A percentile compares a stretch with the other conserved stretches of the same genome.
Evolutionary conservation across 1,284 basidiomycete species (phyloP).

Genomic region (Apiotrichum sp.): DNA sequence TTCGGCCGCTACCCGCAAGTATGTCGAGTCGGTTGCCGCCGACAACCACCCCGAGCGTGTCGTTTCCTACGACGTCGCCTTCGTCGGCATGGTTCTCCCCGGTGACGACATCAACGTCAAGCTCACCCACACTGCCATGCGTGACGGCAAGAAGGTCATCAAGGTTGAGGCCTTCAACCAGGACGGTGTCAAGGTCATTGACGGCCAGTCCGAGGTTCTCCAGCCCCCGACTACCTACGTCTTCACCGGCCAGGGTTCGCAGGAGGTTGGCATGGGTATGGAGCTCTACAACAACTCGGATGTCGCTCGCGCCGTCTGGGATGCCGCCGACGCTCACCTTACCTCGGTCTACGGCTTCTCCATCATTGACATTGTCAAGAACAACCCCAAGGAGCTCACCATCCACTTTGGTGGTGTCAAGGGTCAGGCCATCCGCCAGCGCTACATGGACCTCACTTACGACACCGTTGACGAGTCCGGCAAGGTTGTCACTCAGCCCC

Average conservation of each 20-base stretch:
- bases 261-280: slow-evolving; percentile 99
- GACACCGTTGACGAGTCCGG: slow-evolving; percentile 94
- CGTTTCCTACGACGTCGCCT: slow-evolving; percentile 80
- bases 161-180: slow-evolving; percentile 83
- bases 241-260: slow-evolving; percentile 97
- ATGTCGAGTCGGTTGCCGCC: slow-evolving; percentile 88
- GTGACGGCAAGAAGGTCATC: slow-evolving; percentile 85
- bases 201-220: slow-evolving; percentile 85
- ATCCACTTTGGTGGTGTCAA: slow-evolving; percentile 99
- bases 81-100: slow-evolving; percentile 97
- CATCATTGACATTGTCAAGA: slow-evolving; percentile 96
- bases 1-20: slow-evolving; percentile 86
- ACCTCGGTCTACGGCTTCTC: slow-evolving; percentile 92
- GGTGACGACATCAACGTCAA: slow-evolving; percentile 81
- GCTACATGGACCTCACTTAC: slow-evolving; percentile 99
- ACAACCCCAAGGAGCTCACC: slow-evolving; percentile 94
- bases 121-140: slow-evolving; percentile 85
- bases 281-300: slow-evolving; percentile 89
- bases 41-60: slow-evolving; percentile 89
- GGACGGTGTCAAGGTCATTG: slow-evolving; percentile 81
- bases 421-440: slow-evolving; percentile 92
- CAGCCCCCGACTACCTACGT: slow-evolving; percentile 92
- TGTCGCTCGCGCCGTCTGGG: slow-evolving; percentile 94
- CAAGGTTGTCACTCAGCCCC: slow-evolving; percentile 84
- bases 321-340: slow-evolving; percentile 87